Evolutionary conservation across 495 filamentous ascomycete species (phyloP).

Genomic region (Daldinia loculata): DNA sequence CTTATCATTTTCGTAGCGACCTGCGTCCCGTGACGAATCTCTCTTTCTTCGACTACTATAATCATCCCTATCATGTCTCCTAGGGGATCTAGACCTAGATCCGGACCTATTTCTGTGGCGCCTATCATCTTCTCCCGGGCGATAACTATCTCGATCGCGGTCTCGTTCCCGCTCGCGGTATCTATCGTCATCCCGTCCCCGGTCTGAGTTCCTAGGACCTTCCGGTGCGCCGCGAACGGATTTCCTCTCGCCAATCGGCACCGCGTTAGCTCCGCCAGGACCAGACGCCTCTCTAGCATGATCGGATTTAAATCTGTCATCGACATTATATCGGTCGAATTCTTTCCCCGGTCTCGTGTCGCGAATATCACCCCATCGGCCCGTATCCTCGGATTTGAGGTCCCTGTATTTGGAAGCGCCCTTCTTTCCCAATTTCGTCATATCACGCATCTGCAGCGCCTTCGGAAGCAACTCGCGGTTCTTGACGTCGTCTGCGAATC

Average conservation of each 20-base stretch:
- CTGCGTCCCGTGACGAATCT: constrained; percentile 68
- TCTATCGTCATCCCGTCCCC: constrained; percentile 45
- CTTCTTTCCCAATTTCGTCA: constrained; percentile 92
- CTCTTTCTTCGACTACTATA: constrained; percentile 66
- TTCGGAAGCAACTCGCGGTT: constrained; percentile 85
- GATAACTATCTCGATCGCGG: constrained; percentile 48
- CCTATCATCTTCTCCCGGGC: constrained; percentile 46
- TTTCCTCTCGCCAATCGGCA: constrained; percentile 67
- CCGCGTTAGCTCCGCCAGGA: constrained; percentile 67
- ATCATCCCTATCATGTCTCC: constrained; percentile 60
- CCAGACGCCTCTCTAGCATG: constrained; percentile 52
- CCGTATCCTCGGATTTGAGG: constrained; percentile 91
- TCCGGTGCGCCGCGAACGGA: constrained; percentile 48
- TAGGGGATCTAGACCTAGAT: constrained; percentile 49
- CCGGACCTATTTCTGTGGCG: constrained; percentile 44
- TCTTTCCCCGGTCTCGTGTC: constrained; percentile 60
- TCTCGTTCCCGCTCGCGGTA: constrained; percentile 41
- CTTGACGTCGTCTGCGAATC: constrained; percentile 79
- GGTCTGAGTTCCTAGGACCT: constrained; percentile 45
- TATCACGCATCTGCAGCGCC: constrained; percentile 92
- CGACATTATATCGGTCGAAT: constrained; percentile 54
- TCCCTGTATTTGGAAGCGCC: constrained; percentile 91
- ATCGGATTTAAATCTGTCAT: constrained; percentile 80
- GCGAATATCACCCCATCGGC: constrained; percentile 74
- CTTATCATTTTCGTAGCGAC: constrained; percentile 69